Evolutionary conservation across 331 rosid genomes (phyloP).

Genomic region (Prunus yedoensis): DNA sequence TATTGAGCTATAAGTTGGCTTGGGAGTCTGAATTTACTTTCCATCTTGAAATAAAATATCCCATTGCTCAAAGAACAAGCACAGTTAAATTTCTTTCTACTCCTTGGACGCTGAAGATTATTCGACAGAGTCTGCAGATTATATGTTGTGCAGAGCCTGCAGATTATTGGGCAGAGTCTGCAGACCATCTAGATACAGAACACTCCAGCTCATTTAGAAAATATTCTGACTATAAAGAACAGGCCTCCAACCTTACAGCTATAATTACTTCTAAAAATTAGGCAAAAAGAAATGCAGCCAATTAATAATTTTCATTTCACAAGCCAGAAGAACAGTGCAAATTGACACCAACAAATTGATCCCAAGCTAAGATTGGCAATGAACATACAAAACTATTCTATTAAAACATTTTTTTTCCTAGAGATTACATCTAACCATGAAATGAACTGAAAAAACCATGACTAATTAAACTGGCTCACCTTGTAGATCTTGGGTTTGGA

Average conservation of each 20-base stretch:
- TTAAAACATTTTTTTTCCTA: too few relatives aligned
- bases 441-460: background rate
- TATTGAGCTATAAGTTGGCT: background rate
- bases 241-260: background rate
- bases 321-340: constrained; percentile 10
- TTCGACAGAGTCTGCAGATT: background rate
- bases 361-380: background rate
- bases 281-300: too few relatives aligned
- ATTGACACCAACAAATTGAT: background rate
- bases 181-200: background rate
- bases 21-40: background rate
- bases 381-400: background rate
- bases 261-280: too few relatives aligned
- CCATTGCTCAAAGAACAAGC: background rate
- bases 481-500: constrained; percentile 30
- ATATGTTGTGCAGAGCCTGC: background rate
- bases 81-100: background rate
- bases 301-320: constrained; percentile 1
- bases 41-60: background rate
- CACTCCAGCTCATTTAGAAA: background rate
- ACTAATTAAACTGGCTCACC: constrained; percentile 8
- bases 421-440: background rate
- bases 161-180: background rate
- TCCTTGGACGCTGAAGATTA: background rate
- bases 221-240: background rate